Evolutionary conservation across 495 filamentous ascomycete genomes (phyloP).

Genomic region (Evernia prunastri): DNA sequence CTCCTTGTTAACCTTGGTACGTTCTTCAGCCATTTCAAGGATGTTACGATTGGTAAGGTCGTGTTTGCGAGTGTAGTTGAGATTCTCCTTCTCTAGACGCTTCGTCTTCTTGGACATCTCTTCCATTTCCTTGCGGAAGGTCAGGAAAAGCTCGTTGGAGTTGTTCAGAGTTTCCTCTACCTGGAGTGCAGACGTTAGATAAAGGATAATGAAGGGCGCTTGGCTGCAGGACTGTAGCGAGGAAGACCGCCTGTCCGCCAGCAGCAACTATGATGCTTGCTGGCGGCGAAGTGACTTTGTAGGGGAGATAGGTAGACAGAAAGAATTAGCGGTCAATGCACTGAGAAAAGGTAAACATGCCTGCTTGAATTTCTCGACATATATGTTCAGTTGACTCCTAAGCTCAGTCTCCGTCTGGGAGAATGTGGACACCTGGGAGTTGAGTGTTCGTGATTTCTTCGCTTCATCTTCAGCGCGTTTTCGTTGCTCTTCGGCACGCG

Average conservation of each 20-base stretch:
- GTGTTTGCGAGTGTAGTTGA: slow-evolving; percentile 83
- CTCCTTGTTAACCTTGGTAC: slow-evolving; percentile 73
- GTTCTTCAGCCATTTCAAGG: slow-evolving; percentile 95
- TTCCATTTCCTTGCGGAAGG: slow-evolving; percentile 99
- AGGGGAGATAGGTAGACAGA: not conserved
- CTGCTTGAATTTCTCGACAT: slow-evolving; percentile 99
- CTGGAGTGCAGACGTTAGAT: slow-evolving; percentile 42
- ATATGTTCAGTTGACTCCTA: slow-evolving; percentile 92
- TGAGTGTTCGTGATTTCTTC: slow-evolving; percentile 71
- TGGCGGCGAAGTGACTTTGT: not conserved
- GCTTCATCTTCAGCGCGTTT: slow-evolving; percentile 78
- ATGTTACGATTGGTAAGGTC: slow-evolving; percentile 92
- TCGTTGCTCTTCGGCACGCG: slow-evolving; percentile 79
- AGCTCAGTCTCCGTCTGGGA: slow-evolving; percentile 93
- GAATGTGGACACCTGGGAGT: slow-evolving; percentile 88
- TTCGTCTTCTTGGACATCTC: slow-evolving; percentile 99
- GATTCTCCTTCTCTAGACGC: slow-evolving; percentile 92
- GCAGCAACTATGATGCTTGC: not conserved
- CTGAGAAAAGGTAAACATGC: slow-evolving; percentile 28
- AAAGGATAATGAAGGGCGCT: not conserved
- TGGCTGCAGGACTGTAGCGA: not conserved
- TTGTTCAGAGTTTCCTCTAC: slow-evolving; percentile 99
- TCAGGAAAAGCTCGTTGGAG: slow-evolving; percentile 95
- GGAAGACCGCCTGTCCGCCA: not conserved
- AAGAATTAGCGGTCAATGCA: not conserved